Evolutionary conservation across 1,284 basidiomycete species (phyloP).

Genomic region (Sphaerobolus stellatus): DNA sequence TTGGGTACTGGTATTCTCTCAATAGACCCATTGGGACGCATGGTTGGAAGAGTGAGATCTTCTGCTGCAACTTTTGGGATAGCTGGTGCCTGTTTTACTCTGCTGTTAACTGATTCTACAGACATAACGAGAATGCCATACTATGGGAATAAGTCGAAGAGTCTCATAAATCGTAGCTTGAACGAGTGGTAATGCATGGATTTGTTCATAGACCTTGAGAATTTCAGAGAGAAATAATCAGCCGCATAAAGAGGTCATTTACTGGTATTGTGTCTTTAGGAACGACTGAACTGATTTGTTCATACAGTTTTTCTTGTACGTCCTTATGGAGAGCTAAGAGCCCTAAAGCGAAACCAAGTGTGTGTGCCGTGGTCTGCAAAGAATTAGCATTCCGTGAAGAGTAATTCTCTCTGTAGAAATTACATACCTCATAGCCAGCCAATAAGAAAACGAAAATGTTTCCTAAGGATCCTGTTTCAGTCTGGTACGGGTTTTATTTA

Average conservation of each 20-base stretch:
- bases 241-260: conserved; percentile 7
- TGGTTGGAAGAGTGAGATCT: conserved; percentile 39
- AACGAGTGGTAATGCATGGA: background rate
- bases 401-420: background rate
- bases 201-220: background rate
- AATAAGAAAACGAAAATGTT: conserved; percentile 60
- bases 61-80: conserved; percentile 48
- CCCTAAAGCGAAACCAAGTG: conserved; percentile 57
- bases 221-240: background rate
- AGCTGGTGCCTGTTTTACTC: background rate
- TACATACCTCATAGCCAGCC: conserved; percentile 57
- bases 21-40: conserved; percentile 22
- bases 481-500: background rate
- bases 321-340: conserved; percentile 54
- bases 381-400: background rate
- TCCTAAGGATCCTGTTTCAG: conserved; percentile 30
- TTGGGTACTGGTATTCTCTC: background rate
- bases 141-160: conserved; percentile 33
- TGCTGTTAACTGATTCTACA: background rate
- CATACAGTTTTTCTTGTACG: conserved; percentile 54
- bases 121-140: conserved; percentile 18
- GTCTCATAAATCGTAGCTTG: conserved; percentile 27
- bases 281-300: background rate
- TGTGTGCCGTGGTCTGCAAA: conserved; percentile 50
- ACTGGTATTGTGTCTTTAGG: background rate